A percentile compares a stretch with the other conserved stretches of the same genome.
phyloP scores from a whole-genome alignment of 306 rosid genomes.

The Boehmeria nivea region DNA sequence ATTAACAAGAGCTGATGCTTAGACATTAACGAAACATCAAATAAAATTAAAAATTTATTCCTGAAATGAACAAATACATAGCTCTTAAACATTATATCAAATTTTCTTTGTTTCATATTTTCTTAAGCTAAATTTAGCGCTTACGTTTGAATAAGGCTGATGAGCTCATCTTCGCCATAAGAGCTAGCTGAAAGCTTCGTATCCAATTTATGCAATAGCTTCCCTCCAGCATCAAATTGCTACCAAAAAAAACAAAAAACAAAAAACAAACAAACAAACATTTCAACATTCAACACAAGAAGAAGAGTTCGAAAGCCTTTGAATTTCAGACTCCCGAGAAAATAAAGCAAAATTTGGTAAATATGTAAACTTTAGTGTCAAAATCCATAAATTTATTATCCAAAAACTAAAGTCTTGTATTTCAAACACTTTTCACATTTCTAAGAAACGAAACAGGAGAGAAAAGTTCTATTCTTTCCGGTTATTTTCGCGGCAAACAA shows the following conservation, averaged over 20 bases:
- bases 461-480: neutral
- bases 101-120: no score
- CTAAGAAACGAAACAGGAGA: neutral
- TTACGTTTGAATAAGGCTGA: slow-evolving; percentile 94
- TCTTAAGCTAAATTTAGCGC: slow-evolving; percentile 6
- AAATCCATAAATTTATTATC: neutral
- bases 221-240: slow-evolving; percentile 90
- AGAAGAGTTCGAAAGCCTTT: neutral
- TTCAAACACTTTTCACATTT: neutral
- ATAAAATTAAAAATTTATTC: no score
- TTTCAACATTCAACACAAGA: neutral
- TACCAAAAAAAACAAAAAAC: slow-evolving; percentile 11
- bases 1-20: neutral
- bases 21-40: no score
- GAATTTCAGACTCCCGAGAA: neutral
- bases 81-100: no score
- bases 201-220: slow-evolving; percentile 57
- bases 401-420: neutral
- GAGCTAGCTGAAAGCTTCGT: slow-evolving; percentile 86
- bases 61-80: no score
- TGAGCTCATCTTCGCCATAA: slow-evolving; percentile 90
- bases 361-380: no score
- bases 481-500: slow-evolving; percentile 8
- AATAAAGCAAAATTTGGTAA: no score
- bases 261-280: neutral